These are phyloP conservation scores for Phascolomyces articulosus DNA, from an alignment of 371 early-diverging fungal genomes.

Conservation along the genomic window DNA sequence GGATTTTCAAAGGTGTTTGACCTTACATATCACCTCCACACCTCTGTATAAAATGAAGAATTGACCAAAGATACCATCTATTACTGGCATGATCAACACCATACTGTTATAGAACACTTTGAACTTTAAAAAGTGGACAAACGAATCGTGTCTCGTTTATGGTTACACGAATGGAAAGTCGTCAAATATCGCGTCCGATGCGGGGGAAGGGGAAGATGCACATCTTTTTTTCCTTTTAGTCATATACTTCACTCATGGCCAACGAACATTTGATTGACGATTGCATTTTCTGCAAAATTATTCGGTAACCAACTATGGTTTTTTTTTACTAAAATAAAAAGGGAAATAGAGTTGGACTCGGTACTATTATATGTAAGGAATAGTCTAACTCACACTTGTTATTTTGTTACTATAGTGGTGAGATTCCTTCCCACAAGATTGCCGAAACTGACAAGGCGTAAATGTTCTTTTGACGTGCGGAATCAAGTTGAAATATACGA, in stretches of 20 bases:
- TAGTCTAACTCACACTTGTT: neutral
- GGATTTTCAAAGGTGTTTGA: no score
- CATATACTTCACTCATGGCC: neutral
- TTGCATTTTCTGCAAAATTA: conserved; percentile 94
- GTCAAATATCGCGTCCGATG: neutral
- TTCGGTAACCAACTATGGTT: conserved; percentile 40
- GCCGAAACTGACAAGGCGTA: conserved; percentile 82
- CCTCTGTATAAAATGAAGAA: no score
- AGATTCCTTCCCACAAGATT: conserved; percentile 83
- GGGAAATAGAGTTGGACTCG: no score
- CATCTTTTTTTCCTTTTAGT: neutral
- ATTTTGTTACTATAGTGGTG: conserved; percentile 48
- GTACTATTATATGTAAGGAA: neutral
- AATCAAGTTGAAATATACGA: no score
- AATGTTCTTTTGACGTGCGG: conserved; percentile 34
- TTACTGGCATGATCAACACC: no score
- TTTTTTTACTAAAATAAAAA: neutral
- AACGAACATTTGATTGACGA: conserved; percentile 34
- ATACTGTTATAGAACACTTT: no score
- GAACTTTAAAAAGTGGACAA: neutral
- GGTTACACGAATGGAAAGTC: neutral
- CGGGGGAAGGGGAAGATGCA: neutral
- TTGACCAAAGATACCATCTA: no score
- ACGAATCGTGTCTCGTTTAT: neutral
- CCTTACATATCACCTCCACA: no score